These are phyloP conservation scores for Tirmania nivea DNA, from an alignment of 495 filamentous ascomycete species.

Conservation along the genomic window DNA sequence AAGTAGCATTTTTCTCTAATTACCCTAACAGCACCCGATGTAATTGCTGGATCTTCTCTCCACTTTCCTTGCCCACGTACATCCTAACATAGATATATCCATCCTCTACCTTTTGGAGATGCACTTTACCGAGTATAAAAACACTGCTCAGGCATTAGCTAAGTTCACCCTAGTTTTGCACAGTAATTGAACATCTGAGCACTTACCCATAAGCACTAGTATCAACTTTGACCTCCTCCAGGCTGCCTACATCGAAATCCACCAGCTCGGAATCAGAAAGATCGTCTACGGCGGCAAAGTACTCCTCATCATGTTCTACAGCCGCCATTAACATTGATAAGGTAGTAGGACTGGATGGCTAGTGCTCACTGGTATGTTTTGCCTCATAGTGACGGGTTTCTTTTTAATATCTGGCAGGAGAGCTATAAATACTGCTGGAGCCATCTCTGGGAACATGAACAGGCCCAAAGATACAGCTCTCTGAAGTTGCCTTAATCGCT, in stretches of 20 bases:
- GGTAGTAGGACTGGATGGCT: background rate
- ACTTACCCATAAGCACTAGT: slow-evolving; percentile 19
- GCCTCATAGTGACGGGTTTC: slow-evolving; percentile 5
- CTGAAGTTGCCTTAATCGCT: slow-evolving; percentile 8
- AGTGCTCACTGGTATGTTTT: background rate
- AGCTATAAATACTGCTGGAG: slow-evolving; percentile 7
- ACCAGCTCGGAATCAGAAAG: slow-evolving; percentile 28
- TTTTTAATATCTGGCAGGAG: slow-evolving; percentile 10
- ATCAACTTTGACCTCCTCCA: slow-evolving; percentile 30
- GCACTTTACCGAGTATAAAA: slow-evolving; percentile 35
- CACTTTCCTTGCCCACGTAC: slow-evolving; percentile 27
- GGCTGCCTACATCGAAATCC: slow-evolving; percentile 26
- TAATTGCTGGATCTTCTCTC: slow-evolving; percentile 24
- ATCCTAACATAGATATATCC: slow-evolving; percentile 25
- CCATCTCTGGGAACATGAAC: slow-evolving; percentile 6
- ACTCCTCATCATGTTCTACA: slow-evolving; percentile 13
- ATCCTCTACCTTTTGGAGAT: slow-evolving; percentile 23
- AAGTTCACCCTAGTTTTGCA: slow-evolving; percentile 17
- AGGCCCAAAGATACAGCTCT: slow-evolving; percentile 7
- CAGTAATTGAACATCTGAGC: background rate
- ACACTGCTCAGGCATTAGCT: slow-evolving; percentile 17
- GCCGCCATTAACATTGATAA: background rate
- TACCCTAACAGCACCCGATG: too few relatives aligned
- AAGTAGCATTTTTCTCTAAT: too few relatives aligned
- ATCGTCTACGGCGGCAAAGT: slow-evolving; percentile 26